Conservation (phyloP, 2,329 filamentous ascomycete species). For the Cordyceps farinosa region DNA sequence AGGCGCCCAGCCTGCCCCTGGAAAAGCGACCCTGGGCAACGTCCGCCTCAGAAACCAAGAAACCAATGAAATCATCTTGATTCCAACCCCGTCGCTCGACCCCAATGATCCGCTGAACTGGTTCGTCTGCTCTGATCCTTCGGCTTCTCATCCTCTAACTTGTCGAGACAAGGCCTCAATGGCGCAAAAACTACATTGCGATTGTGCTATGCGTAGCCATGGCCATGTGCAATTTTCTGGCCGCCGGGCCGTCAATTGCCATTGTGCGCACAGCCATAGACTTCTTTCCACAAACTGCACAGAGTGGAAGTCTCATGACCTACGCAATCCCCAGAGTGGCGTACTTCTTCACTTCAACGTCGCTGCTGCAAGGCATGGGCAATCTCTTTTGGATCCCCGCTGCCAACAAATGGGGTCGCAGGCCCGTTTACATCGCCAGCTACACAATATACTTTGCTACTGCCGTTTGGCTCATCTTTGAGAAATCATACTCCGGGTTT, state of each 20-base stretch:
- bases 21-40: conserved; percentile 36
- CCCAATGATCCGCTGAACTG: conserved; percentile 48
- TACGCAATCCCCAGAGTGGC: conserved; percentile 41
- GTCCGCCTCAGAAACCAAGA: conserved; percentile 39
- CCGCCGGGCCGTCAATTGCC: conserved; percentile 51
- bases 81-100: conserved; percentile 43
- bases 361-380: conserved; percentile 46
- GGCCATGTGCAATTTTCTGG: conserved; percentile 54
- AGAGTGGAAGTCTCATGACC: conserved; percentile 27
- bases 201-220: conserved; percentile 49
- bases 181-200: conserved; percentile 49
- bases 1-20: not conserved
- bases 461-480: conserved; percentile 42
- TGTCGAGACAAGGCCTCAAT: conserved; percentile 34
- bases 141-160: conserved; percentile 14
- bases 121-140: conserved; percentile 29
- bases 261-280: conserved; percentile 44
- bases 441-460: conserved; percentile 41
- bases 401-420: conserved; percentile 43
- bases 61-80: conserved; percentile 46
- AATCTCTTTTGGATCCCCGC: conserved; percentile 46
- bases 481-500: conserved; percentile 38
- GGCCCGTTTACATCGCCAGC: conserved; percentile 41
- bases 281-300: conserved; percentile 41
- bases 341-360: conserved; percentile 52